Evolutionary conservation across 2,329 filamentous ascomycete genomes (phyloP), one percentile per base, ranked within the genome.

Genomic region (Alternaria postmessia): DNA sequence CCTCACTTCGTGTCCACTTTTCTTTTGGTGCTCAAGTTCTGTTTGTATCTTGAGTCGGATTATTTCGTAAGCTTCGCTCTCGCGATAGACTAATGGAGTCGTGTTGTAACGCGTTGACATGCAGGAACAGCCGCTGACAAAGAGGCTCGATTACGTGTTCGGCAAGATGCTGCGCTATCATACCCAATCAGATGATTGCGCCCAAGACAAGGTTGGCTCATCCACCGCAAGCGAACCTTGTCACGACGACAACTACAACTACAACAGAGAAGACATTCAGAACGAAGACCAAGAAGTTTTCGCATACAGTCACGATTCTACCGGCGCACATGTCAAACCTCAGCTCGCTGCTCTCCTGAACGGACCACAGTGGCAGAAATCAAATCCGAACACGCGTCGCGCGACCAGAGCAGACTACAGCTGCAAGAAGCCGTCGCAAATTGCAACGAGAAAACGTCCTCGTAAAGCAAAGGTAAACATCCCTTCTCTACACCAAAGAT

Each of bases 121-220:
- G 47, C 46, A 51, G 54, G 48, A 44, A 57, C 39, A 39, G 39
- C 49, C 54, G 54, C 54, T 63, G 61, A 70, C 65, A 67, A 65
- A 65, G 59, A 62, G 59, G 51, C 61, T 67, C 62, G 63, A 54
- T 51, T 69, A 74, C 72, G 70, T 74, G 73, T 51, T 67, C 67
- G 66, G 64, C 67, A 71, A 63, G 22, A 69, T 65, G 56, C 54
- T 65, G 60, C 66, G 59, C 58, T 42, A 51, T 49, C 20, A 26
- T 49, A 60, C 57, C 69, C 69, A 72, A 72, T 71, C 66, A 72
- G 62, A 66, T 22, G 47, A 60, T 30, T 52, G 28, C 34, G 24
- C 43, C 54, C 9, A 66, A 63, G 62, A 65, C 54, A 59, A 67
- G 60, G 54, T 22, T 58, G 36, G 51, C 54, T 61, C 59, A 18